Conservation (phyloP, 345 rosid genomes). For the Citrus sp. region DNA sequence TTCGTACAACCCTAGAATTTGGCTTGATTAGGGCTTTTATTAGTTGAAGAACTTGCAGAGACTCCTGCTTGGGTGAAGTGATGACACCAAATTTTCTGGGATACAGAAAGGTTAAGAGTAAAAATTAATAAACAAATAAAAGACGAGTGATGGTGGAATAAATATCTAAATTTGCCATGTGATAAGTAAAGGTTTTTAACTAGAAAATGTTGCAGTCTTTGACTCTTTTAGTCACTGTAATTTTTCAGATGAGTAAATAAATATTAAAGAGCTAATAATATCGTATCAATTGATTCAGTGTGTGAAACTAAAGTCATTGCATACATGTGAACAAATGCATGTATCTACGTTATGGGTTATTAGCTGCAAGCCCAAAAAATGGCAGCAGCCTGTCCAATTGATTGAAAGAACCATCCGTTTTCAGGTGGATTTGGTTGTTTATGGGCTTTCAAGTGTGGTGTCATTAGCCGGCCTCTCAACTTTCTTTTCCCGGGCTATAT, state of each 20-base stretch:
- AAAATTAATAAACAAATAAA: neutral
- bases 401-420: too few relatives aligned
- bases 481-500: neutral
- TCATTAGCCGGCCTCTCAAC: neutral
- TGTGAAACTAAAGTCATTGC: too few relatives aligned
- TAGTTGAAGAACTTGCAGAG: neutral
- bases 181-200: neutral
- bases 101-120: neutral
- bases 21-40: neutral
- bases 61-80: neutral
- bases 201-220: too few relatives aligned
- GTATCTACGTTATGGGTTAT: neutral
- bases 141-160: neutral
- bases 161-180: neutral
- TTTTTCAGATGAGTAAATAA: too few relatives aligned
- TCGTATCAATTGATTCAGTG: too few relatives aligned
- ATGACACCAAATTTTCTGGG: neutral
- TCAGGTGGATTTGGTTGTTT: too few relatives aligned
- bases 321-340: neutral
- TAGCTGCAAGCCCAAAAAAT: neutral
- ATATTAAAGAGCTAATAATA: too few relatives aligned
- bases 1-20: neutral
- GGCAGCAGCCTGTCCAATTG: too few relatives aligned
- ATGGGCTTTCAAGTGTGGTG: neutral
- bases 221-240: too few relatives aligned